Evolutionary conservation across 805 yeast species (phyloP).

Genomic region (Kuraishia piskuri): DNA sequence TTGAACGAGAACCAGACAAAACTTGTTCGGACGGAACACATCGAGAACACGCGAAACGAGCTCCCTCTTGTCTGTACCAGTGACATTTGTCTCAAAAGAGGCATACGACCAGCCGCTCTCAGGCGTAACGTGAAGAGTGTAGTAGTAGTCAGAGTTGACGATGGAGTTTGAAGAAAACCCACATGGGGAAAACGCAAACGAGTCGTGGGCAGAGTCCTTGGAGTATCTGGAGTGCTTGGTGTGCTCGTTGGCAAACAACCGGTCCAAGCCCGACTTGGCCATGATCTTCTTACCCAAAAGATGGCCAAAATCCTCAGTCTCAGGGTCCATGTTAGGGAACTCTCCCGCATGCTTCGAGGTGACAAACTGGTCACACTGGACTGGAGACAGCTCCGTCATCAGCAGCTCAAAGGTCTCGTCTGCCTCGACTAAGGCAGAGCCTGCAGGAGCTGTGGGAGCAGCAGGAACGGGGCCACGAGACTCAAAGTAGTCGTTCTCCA

Average conservation of each 20-base stretch:
- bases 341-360: constrained; percentile 20
- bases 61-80: constrained; percentile 36
- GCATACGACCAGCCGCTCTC: constrained; percentile 94
- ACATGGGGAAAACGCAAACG: constrained; percentile 89
- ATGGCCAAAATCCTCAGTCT: constrained; percentile 69
- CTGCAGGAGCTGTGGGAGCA: not conserved
- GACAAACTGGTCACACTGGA: constrained; percentile 47
- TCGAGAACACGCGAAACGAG: constrained; percentile 51
- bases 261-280: constrained; percentile 50
- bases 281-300: constrained; percentile 65
- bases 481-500: not conserved
- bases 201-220: constrained; percentile 51
- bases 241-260: constrained; percentile 30
- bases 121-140: constrained; percentile 90
- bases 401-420: constrained; percentile 77
- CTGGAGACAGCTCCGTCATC: constrained; percentile 75
- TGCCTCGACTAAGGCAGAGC: not conserved
- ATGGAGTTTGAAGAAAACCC: constrained; percentile 90
- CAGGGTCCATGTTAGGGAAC: constrained; percentile 34
- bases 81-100: constrained; percentile 82
- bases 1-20: constrained; percentile 35
- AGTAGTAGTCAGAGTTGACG: constrained; percentile 46
- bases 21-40: constrained; percentile 68
- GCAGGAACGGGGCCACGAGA: not conserved
- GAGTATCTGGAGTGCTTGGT: constrained; percentile 10